phyloP scores from a whole-genome alignment of 176 grass and related monocot genomes.

The Zea luxurians region DNA sequence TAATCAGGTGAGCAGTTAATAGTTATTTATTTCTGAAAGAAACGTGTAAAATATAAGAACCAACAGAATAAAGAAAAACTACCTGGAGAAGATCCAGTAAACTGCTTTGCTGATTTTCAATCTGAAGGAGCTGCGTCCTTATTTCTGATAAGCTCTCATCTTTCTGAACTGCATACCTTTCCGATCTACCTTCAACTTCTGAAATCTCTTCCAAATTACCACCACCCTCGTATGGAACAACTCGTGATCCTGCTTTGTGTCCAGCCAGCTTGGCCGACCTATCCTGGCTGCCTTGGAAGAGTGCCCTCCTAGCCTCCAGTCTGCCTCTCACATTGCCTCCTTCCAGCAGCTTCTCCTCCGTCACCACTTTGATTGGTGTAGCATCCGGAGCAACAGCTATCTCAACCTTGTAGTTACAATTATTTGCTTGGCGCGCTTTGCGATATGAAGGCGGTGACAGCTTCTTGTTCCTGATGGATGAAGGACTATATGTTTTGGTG shows the following conservation, averaged over 20 bases:
- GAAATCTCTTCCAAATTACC: conserved; percentile 59
- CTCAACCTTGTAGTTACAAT: conserved; percentile 62
- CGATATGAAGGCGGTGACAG: conserved; percentile 52
- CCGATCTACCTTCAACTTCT: conserved; percentile 42
- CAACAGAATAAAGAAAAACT: conserved; percentile 26
- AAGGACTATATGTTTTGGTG: conserved; percentile 49
- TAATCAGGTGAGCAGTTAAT: neutral
- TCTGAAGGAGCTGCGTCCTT: conserved; percentile 78
- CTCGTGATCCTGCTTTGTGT: conserved; percentile 61
- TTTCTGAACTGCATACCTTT: conserved; percentile 43
- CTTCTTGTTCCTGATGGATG: conserved; percentile 74
- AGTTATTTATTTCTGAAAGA: neutral
- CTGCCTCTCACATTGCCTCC: conserved; percentile 55
- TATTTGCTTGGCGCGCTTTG: conserved; percentile 50
- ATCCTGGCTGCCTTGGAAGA: conserved; percentile 65
- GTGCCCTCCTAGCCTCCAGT: conserved; percentile 51
- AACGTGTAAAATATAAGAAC: conserved; percentile 4
- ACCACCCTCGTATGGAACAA: conserved; percentile 65
- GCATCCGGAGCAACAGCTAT: conserved; percentile 50
- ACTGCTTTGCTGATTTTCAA: conserved; percentile 89
- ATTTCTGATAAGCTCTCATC: conserved; percentile 78
- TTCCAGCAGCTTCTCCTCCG: conserved; percentile 58
- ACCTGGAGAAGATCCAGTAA: conserved; percentile 97
- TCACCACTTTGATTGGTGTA: conserved; percentile 79
- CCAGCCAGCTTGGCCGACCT: conserved; percentile 45